Percentiles rank a stretch among this genome's conserved stretches.
Conservation (phyloP, 768 basidiomycete genomes). For the Amanita polypyramis region DNA sequence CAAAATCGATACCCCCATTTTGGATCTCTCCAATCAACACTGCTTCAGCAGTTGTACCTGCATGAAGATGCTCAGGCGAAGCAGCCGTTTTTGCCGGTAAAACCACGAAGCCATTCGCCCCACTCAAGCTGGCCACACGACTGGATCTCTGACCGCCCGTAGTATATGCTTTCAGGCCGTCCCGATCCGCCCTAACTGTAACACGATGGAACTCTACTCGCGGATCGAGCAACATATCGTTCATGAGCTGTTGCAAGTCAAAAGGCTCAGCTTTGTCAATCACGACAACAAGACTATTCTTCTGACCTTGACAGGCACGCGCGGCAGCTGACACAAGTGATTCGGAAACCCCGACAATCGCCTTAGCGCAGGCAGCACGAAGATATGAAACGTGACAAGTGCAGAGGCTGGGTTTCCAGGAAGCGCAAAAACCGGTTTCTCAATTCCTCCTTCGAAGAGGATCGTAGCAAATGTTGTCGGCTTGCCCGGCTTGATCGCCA, state of each 20-base stretch:
- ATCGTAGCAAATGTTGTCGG: conserved; percentile 86
- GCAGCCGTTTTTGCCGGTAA: conserved; percentile 37
- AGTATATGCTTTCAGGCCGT: conserved; percentile 54
- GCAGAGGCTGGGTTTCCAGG: conserved; percentile 88
- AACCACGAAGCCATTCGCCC: conserved; percentile 71
- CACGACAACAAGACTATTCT: not conserved
- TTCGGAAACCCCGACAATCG: conserved; percentile 58
- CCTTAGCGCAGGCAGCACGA: conserved; percentile 74
- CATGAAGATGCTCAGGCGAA: conserved; percentile 28
- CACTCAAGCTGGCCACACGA: conserved; percentile 67
- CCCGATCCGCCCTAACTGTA: conserved; percentile 33
- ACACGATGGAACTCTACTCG: conserved; percentile 83
- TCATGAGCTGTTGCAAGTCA: conserved; percentile 33
- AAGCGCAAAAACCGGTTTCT: conserved; percentile 70
- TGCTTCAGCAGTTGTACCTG: conserved; percentile 47
- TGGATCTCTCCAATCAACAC: conserved; percentile 62
- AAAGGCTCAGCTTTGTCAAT: not conserved
- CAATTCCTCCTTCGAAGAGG: conserved; percentile 24
- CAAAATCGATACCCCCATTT: not conserved
- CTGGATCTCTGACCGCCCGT: conserved; percentile 87
- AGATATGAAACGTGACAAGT: conserved; percentile 76
- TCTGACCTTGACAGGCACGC: conserved; percentile 54
- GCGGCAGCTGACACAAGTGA: conserved; percentile 44
- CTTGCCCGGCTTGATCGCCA: conserved; percentile 77
- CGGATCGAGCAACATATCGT: conserved; percentile 56